Conservation (phyloP, 179 eudicot species). For the Spinacia oleracea region DNA sequence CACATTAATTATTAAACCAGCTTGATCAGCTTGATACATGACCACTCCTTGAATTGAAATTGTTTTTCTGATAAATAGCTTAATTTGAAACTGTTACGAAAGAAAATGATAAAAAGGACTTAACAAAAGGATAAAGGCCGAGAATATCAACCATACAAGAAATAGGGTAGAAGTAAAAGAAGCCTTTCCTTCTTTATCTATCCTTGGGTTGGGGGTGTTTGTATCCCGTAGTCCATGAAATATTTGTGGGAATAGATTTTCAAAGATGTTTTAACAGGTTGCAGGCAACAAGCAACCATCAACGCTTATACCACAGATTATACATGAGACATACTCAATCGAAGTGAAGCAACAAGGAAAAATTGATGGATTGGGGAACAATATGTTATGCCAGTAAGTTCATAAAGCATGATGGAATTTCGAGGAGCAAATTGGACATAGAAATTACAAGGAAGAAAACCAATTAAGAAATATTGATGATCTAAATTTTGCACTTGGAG, state of each 20-base stretch:
- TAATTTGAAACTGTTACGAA: not conserved
- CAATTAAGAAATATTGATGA: not conserved
- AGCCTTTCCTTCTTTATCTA: not conserved
- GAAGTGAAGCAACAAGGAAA: not conserved
- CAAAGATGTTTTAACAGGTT: not conserved
- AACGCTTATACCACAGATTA: not conserved
- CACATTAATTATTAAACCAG: not conserved
- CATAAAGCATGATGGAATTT: not conserved
- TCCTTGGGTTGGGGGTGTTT: not conserved
- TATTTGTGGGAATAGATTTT: not conserved
- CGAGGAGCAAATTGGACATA: not conserved
- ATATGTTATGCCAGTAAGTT: not conserved
- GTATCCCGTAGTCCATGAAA: not conserved
- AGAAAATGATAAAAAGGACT: not conserved
- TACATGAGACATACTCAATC: not conserved
- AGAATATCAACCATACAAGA: not conserved
- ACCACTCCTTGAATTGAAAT: too few species aligned
- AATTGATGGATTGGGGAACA: not conserved
- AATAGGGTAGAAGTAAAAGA: not conserved
- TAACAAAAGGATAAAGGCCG: not conserved
- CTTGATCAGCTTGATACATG: too few species aligned
- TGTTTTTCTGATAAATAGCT: too few species aligned
- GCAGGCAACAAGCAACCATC: not conserved
- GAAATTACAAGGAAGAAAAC: not conserved
- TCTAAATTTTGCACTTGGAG: not conserved